A percentile compares a stretch with the other conserved stretches of the same genome.
Evolutionary conservation across 768 basidiomycete species (phyloP).

Genomic region (Tricholoma hemisulphureum): DNA sequence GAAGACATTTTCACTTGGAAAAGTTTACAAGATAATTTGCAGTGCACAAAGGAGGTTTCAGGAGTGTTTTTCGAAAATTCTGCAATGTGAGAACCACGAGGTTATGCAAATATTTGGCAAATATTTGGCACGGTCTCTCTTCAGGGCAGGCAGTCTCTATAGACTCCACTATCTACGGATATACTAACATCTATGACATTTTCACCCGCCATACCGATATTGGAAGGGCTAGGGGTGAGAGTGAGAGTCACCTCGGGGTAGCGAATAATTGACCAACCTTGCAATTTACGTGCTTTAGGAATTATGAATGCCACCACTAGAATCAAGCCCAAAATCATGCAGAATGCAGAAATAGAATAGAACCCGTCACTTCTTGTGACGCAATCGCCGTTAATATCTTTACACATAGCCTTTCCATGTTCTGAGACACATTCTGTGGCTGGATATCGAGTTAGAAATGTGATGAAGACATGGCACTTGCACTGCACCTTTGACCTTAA

Average conservation of each 20-base stretch:
- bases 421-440: slow-evolving; percentile 92
- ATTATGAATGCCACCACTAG: slow-evolving; percentile 75
- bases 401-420: slow-evolving; percentile 78
- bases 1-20: slow-evolving; percentile 42
- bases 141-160: slow-evolving; percentile 40
- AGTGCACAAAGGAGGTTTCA: slow-evolving; percentile 21
- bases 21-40: slow-evolving; percentile 19
- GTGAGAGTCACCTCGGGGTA: slow-evolving; percentile 5
- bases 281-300: slow-evolving; percentile 81
- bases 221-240: slow-evolving; percentile 52
- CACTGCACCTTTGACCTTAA: slow-evolving; percentile 53
- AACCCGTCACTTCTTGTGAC: slow-evolving; percentile 88
- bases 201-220: slow-evolving; percentile 71
- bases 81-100: slow-evolving; percentile 20
- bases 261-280: slow-evolving; percentile 54
- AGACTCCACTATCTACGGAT: slow-evolving; percentile 1
- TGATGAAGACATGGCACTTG: background rate
- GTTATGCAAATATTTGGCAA: slow-evolving; percentile 40
- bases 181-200: slow-evolving; percentile 32
- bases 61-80: slow-evolving; percentile 33
- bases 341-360: slow-evolving; percentile 79
- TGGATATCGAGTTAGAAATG: slow-evolving; percentile 28
- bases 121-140: slow-evolving; percentile 29
- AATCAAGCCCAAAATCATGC: slow-evolving; percentile 71
- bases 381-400: slow-evolving; percentile 74